phyloP scores from a whole-genome alignment of 495 filamentous ascomycete species.

The Penicillium robsamsonii region DNA sequence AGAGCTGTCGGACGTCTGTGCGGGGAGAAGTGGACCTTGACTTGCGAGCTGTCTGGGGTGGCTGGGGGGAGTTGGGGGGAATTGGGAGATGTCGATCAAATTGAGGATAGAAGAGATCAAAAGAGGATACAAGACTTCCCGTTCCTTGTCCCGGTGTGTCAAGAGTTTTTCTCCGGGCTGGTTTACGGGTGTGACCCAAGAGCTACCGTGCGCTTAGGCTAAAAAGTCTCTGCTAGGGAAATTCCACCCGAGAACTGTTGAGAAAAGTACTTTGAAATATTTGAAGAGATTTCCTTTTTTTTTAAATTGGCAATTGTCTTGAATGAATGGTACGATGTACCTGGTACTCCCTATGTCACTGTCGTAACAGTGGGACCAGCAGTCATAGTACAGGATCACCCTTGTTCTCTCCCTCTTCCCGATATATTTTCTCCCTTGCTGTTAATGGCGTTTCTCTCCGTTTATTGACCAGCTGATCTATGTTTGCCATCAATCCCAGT shows the following conservation, averaged over 20 bases:
- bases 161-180: slow-evolving; percentile 3
- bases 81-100: background rate
- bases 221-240: slow-evolving; percentile 1
- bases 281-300: background rate
- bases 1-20: slow-evolving; percentile 29
- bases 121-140: background rate
- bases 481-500: background rate
- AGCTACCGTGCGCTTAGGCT: background rate
- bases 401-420: background rate
- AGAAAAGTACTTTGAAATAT: background rate
- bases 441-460: background rate
- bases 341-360: background rate
- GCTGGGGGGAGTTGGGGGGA: slow-evolving; percentile 6
- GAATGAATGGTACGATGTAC: background rate
- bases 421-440: background rate
- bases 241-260: slow-evolving; percentile 1
- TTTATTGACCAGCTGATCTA: background rate
- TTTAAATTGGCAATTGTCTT: background rate
- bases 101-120: background rate
- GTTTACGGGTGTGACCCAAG: background rate
- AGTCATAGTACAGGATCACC: background rate
- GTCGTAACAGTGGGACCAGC: background rate
- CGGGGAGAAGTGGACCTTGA: slow-evolving; percentile 20
- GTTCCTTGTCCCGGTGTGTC: slow-evolving; percentile 2
- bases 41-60: background rate